Percentiles rank a stretch among this genome's conserved stretches.
Evolutionary conservation across 148 eudicot genomes (phyloP).

Genomic region (Rhododendron molle): DNA sequence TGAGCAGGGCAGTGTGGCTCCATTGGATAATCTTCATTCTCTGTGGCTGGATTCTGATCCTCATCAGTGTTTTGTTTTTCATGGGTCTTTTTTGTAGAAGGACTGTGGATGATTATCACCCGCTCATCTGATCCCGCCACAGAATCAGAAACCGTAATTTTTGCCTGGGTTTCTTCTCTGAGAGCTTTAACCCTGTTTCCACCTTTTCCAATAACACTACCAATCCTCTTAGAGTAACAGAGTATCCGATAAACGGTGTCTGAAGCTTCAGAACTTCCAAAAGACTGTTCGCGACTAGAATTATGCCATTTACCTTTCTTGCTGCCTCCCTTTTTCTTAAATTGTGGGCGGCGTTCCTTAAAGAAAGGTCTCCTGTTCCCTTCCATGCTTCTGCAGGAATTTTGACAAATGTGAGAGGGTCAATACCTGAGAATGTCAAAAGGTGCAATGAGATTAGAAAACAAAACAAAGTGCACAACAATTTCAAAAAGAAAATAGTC

Average conservation of each 20-base stretch:
- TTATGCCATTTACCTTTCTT: slow-evolving; percentile 41
- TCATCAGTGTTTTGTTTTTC: slow-evolving; percentile 12
- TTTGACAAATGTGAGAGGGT: background rate
- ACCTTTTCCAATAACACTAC: slow-evolving; percentile 85
- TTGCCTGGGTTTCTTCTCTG: slow-evolving; percentile 71
- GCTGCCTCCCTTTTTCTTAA: slow-evolving; percentile 44
- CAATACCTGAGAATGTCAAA: slow-evolving; percentile 9
- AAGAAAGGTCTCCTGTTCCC: slow-evolving; percentile 35
- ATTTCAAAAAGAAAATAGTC: background rate
- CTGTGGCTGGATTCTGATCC: slow-evolving; percentile 20
- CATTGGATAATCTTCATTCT: slow-evolving; percentile 31
- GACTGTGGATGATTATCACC: slow-evolving; percentile 52
- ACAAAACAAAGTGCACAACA: background rate
- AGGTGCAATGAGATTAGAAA: slow-evolving; percentile 5
- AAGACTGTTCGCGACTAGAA: slow-evolving; percentile 29
- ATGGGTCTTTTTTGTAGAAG: slow-evolving; percentile 32
- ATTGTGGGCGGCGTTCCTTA: slow-evolving; percentile 38
- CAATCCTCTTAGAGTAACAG: slow-evolving; percentile 63
- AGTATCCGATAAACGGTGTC: slow-evolving; percentile 74
- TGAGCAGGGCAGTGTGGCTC: slow-evolving; percentile 65
- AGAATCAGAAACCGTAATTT: slow-evolving; percentile 69
- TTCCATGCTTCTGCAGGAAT: slow-evolving; percentile 34
- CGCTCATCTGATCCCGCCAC: slow-evolving; percentile 78
- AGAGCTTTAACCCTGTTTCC: slow-evolving; percentile 62
- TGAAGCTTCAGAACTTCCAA: slow-evolving; percentile 40